Base-by-base conservation (phyloP, 495 filamentous ascomycete genomes). In the Trypethelium eluteriae region DNA sequence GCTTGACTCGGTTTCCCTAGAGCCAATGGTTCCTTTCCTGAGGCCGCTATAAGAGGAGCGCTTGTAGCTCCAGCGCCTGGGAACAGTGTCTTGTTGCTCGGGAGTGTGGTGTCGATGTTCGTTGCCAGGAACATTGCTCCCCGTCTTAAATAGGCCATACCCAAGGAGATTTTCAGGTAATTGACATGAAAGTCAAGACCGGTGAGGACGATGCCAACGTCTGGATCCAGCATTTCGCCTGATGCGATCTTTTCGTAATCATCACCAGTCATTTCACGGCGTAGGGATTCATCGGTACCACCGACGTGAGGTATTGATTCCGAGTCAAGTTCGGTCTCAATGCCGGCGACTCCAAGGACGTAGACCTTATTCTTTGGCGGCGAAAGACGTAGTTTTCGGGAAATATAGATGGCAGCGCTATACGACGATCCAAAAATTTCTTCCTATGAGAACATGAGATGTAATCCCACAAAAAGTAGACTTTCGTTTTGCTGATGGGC, bases 401-500 rank as follows among this genome's bases (percentile, higher is more conserved):
- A 91, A 75, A 98, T 96, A 81, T 98, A 98, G 75, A 98, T 88
- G 64, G 94, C 91, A 61, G 93, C 83, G 72, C 90, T 94, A 83
- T 98, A 98, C 66, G 92, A 88, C 35, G 93, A 97, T 66, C 89
- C 91, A 77, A 98, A 98, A 73, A 98, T 89, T 79, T 99, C 95
- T 76, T 97, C 90, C 86, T 88, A 70, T 47, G 10, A n/a, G 11
- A 1, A 36, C 14, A 32, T 70, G 47, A 69, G n/a, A 16, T 56
- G n/a, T 39, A 11, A 10, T 38, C 10, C 44, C 46, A 35, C 25
- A 38, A 34, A 35, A 50, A 14, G 35, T 3, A 25, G 36, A 46
- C 53, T 38, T 38, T 14, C 63, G 11, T 32, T 32, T 65, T 11
- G 50, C 18, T 34, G 2, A 63, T 34, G 64, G 53, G 39, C 9